Base-by-base conservation (phyloP, 192 early-diverging fungal genomes). In the Podila horticola region DNA sequence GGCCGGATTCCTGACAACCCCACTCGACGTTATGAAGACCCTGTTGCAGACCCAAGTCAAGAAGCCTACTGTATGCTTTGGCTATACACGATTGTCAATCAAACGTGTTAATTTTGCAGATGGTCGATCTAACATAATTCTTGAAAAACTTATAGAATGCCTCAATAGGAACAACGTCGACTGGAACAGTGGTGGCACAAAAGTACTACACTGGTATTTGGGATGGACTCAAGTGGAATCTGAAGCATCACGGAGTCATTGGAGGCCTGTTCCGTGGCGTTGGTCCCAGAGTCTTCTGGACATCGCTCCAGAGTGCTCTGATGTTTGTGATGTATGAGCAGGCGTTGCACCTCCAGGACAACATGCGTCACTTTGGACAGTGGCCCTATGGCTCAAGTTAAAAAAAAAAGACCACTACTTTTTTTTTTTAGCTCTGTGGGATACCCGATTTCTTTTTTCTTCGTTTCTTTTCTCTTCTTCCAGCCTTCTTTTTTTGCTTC, bases 271-370 rank as follows among this genome's bases (percentile, higher is more conserved):
- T 92, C 84, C 82, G 93, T 61, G 94, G 94, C 17, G 85, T 89
- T 61, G 93, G 93, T 50, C 92, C 92, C 7, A 74, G 91, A 28
- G 93, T 94, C 62, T 86, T 88, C 41, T 93, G 93, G 91, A 93
- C 92, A 24, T 88, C 86, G 38, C 69, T 88, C 63, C 92, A 94
- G 79, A 87, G 85, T 59, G 88, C 88, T 5, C 69, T 90, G 60
- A 92, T 94, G 92, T 94, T 94, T 90, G 84, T 91, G 24, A 79
- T 93, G 33, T 92, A 90, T 69, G 92, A 93, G 70, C 86, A 88
- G 67, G 88, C 86, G 28, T 58, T 90, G 5, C 74, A 84, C 36
- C 59, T 90, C 15, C 81, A 88, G 62, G 85, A 86, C 20, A 84
- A 84, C 22, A 69, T 81, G 77, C 71, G 77, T 33, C 62, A 73